Evolutionary conservation across 176 grass and related monocot species (phyloP), one percentile per base, ranked within the genome.

Genomic region (Saccharum officinarum): DNA sequence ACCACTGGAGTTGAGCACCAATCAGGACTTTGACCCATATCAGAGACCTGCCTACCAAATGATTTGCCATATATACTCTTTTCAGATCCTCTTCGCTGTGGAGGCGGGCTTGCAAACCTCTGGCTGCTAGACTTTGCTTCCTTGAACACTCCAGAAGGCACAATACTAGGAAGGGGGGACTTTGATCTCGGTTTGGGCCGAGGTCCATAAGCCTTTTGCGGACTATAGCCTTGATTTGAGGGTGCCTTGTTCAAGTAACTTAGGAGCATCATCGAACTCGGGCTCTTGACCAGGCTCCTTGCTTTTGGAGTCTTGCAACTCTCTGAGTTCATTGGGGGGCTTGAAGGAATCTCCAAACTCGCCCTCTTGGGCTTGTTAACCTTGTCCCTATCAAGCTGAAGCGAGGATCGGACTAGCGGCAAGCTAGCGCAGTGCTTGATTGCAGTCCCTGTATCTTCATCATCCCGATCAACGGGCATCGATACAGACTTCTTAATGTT

Each of bases 91-190:
- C 20, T 84, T 77, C 86, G 54, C 76, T 86, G 69, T 52, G 88
- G 86, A 67, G 93, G 93, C 74, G 93, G 90, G 39, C 88, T 95
- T 60, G 90, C 59, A 80, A 92, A 95, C 80, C 93, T 84, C 23
- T 69, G 67, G 62, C 88, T 80, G 55, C 77, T 72, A 49, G 77
- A 82, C 55, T 81, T 86, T 1, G 86, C 93, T 82, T 95, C 93
- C 73, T 50, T 85, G 82, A 95, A 92, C 20, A 37, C 69, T 62
- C 85, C 86, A 0, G 88, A 92, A 67, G 87, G 71, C 3, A 42
- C 69, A 38, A 67, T 70, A 49, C 36, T 73, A 0, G 88, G 83
- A 79, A 92, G 83, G 6, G 90, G 90, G 5, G 93, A 95, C 79
- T 80, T 71, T 0, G 93, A 92, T 83, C 90, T 88, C 9, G 8